Evolutionary conservation across 345 rosid genomes (phyloP).

Genomic region (Rhodomyrtus tomentosa): DNA sequence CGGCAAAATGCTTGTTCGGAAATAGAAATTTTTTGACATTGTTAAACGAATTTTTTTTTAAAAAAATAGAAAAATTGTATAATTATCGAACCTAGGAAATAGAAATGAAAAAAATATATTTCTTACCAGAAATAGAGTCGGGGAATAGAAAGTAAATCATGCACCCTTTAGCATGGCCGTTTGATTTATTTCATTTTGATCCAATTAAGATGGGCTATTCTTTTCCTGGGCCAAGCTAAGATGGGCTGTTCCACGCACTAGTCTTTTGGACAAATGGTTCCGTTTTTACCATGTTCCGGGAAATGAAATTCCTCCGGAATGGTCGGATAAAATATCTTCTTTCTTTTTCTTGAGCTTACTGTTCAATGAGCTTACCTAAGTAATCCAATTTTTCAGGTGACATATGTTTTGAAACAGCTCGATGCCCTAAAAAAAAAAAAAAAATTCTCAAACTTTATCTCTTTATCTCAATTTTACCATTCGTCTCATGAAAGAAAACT

Average conservation of each 20-base stretch:
- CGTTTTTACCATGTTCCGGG: background rate
- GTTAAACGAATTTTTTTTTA: no score
- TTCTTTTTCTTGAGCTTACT: background rate
- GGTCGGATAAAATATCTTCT: background rate
- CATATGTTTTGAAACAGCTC: background rate
- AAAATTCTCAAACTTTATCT: no score
- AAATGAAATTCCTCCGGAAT: background rate
- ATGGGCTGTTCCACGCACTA: background rate
- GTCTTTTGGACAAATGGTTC: background rate
- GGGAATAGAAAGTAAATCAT: no score
- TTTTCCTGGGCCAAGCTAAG: background rate
- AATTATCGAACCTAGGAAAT: no score
- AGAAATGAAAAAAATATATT: no score
- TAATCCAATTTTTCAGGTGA: background rate
- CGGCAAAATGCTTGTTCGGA: no score
- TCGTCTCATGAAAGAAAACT: no score
- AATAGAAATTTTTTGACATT: no score
- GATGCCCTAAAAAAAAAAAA: no score
- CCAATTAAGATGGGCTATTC: background rate
- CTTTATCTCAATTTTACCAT: no score
- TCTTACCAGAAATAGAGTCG: no score
- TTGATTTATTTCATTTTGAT: background rate
- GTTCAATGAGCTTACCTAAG: background rate
- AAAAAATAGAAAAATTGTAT: no score
- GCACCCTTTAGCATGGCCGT: background rate